Conservation (phyloP, 148 eudicot genomes). For the Rhododendron mucronatum region DNA sequence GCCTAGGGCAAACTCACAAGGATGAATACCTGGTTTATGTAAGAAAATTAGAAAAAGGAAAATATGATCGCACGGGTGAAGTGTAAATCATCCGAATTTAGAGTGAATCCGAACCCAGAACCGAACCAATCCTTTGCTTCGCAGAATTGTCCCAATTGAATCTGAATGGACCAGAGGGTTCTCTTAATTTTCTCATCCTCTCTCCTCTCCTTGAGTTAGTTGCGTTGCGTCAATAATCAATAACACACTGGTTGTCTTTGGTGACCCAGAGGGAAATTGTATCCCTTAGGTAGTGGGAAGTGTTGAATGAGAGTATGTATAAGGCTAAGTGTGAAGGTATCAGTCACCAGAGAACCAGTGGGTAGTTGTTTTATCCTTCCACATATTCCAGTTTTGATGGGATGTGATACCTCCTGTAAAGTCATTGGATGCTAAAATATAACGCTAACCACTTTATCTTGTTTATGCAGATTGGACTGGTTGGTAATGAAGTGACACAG, state of each 20-base stretch:
- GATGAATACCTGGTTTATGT: background rate
- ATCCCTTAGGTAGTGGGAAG: background rate
- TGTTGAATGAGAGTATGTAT: background rate
- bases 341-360: background rate
- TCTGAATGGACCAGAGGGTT: background rate
- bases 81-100: background rate
- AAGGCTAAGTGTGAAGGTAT: background rate
- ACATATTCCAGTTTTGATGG: background rate
- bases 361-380: background rate
- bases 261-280: background rate
- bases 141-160: background rate
- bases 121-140: background rate
- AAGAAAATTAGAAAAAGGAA: background rate
- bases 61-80: background rate
- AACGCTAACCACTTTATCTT: background rate
- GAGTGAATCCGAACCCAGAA: background rate
- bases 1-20: background rate
- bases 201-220: background rate
- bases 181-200: background rate
- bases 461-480: background rate
- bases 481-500: background rate
- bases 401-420: background rate
- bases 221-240: background rate
- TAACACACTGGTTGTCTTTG: background rate
- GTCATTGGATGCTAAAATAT: background rate